Evolutionary conservation across 2,329 filamentous ascomycete genomes (phyloP), one percentile per base, ranked within the genome.

Genomic region (Pseudopyrenochaeta lycopersici): DNA sequence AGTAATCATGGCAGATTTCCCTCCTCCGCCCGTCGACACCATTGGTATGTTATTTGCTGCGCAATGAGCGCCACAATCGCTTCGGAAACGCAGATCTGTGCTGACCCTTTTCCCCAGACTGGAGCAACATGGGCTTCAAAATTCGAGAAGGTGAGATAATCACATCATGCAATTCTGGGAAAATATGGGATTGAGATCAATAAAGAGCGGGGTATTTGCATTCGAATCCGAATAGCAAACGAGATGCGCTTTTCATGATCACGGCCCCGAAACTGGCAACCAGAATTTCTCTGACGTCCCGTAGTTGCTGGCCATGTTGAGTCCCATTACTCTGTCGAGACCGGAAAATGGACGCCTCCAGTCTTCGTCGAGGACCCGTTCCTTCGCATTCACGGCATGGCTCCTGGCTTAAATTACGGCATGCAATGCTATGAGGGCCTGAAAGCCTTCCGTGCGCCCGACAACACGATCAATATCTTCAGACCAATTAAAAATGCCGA

Each of bases 341-440:
- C 88, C 1, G 87, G 88, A 44, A 76, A 88, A 82, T 97, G 93
- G 93, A 86, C 88, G 0, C 76, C 87, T 12, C 92, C 91, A 21
- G 80, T 84, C 60, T 96, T 96, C 78, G 87, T 97, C 56, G 78
- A 86, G 56, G 91, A 94, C 67, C 94, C 94, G 6, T 93, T 85
- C 81, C 86, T 98, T 67, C 88, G 88, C 63, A 88, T 98, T 72
- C 94, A 98, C 78, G 95, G 94, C 76, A 95, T 99, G 91, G 89
- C 93, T 0, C 93, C 95, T 0, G 94, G 88, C 38, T 86, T 98
- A 62, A 99, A 99, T 84, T 99, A 99, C 77, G 72, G 94, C 53
- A 92, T 97, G 74, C 95, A 98, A 80, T 94, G 92, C 68, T 99
- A 96, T 82, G 95, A 99, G 76, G 95, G 95, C n/a, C 87, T 98